Conservation (phyloP, 1,139 yeast genomes). For the Taphrina communis region DNA sequence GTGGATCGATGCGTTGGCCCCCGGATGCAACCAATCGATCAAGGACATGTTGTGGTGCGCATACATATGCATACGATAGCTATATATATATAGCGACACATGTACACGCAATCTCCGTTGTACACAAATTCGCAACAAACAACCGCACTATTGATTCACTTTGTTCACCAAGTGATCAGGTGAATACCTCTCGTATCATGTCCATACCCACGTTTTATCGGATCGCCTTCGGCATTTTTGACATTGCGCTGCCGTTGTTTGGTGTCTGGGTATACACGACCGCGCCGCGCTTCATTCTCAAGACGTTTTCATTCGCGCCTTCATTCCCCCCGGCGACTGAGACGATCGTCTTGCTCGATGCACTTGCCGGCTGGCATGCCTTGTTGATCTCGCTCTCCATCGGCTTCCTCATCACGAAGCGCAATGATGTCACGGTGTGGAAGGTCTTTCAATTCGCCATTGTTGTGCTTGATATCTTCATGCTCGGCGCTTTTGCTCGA, state of each 20-base stretch:
- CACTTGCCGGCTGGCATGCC: slow-evolving; percentile 9
- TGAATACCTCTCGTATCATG: no score
- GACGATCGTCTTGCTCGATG: neutral
- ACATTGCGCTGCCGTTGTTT: neutral
- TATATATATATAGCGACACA: neutral
- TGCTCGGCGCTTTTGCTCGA: slow-evolving; percentile 8
- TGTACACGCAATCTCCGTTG: neutral
- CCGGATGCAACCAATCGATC: no score
- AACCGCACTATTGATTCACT: neutral
- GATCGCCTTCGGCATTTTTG: neutral
- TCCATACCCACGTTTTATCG: neutral
- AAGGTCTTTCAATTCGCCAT: neutral
- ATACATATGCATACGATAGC: neutral
- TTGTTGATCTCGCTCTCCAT: neutral
- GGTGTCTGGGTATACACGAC: slow-evolving; percentile 3
- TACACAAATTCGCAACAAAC: no score
- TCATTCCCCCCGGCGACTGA: neutral
- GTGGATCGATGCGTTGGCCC: no score
- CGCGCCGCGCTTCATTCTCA: slow-evolving; percentile 1
- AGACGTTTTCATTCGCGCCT: neutral
- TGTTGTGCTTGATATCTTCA: slow-evolving; percentile 2
- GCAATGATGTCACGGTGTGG: slow-evolving; percentile 3
- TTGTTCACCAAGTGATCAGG: no score
- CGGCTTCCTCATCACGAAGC: slow-evolving; percentile 18
- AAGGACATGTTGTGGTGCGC: no score